phyloP scores from a whole-genome alignment of 78 protist species.

The Dictyostelium intermedium region DNA sequence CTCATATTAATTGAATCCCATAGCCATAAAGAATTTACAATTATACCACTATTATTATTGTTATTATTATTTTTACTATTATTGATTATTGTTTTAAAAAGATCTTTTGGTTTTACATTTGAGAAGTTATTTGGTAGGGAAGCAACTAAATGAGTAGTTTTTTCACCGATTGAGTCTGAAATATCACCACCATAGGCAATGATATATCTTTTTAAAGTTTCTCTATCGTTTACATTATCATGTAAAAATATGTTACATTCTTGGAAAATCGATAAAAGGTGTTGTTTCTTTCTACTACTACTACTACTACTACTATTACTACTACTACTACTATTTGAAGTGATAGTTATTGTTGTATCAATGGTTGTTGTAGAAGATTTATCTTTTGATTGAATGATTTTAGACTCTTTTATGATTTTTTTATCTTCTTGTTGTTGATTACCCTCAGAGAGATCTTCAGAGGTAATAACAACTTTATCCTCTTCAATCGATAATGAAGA shows the following conservation, averaged over 20 bases:
- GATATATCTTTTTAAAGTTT: conserved; percentile 69
- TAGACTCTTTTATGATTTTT: background rate
- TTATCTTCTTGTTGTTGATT: background rate
- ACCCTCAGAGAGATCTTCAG: background rate
- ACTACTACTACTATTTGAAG: background rate
- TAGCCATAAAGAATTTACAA: conserved; percentile 34
- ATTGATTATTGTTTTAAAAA: background rate
- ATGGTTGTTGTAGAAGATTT: background rate
- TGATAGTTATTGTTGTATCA: background rate
- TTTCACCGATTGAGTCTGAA: background rate
- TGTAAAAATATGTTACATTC: conserved; percentile 14
- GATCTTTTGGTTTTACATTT: conserved; percentile 13
- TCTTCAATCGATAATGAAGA: background rate
- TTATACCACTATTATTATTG: background rate
- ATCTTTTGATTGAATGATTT: background rate
- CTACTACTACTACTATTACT: background rate
- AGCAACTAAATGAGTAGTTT: conserved; percentile 23
- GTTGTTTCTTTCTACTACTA: background rate
- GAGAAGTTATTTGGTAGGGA: conserved; percentile 12
- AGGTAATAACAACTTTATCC: background rate
- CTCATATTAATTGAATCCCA: conserved; percentile 64
- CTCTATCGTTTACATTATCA: conserved; percentile 43
- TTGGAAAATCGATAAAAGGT: background rate
- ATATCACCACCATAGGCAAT: conserved; percentile 47
- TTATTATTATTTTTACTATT: background rate